A percentile compares a stretch with the other conserved stretches of the same genome.
Evolutionary conservation across 2,329 filamentous ascomycete genomes (phyloP).

Genomic region (Diplodia mutila): DNA sequence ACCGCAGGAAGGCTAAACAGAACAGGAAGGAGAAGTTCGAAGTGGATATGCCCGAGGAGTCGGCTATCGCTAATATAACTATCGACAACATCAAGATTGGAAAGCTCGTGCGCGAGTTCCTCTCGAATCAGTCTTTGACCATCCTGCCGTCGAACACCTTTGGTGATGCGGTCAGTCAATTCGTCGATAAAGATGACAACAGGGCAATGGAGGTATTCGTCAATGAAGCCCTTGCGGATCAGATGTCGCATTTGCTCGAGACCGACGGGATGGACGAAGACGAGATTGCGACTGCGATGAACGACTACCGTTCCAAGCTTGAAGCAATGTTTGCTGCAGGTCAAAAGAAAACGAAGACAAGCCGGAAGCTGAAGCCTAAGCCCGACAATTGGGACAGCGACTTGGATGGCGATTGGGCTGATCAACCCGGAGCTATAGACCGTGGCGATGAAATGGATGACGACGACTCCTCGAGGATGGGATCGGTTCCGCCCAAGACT

Average conservation of each 20-base stretch:
- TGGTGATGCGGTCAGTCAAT: slow-evolving; percentile 88
- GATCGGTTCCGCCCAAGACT: slow-evolving; percentile 41
- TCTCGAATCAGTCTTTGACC: slow-evolving; percentile 84
- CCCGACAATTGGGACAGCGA: slow-evolving; percentile 89
- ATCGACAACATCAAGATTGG: slow-evolving; percentile 85
- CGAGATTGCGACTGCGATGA: slow-evolving; percentile 74
- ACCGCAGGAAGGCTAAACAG: slow-evolving; percentile 76
- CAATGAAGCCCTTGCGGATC: slow-evolving; percentile 46
- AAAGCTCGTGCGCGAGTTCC: slow-evolving; percentile 83
- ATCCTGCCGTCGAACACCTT: slow-evolving; percentile 93
- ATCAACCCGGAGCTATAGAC: slow-evolving; percentile 70
- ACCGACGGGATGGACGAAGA: slow-evolving; percentile 59
- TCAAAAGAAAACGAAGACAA: slow-evolving; percentile 59
- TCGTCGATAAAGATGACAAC: slow-evolving; percentile 94
- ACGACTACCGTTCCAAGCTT: slow-evolving; percentile 68
- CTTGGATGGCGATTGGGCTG: slow-evolving; percentile 82
- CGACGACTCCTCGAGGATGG: slow-evolving; percentile 32
- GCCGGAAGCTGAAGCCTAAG: slow-evolving; percentile 68
- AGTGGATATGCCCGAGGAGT: slow-evolving; percentile 65
- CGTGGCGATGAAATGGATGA: slow-evolving; percentile 53
- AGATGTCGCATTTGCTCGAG: slow-evolving; percentile 48
- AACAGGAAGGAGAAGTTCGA: slow-evolving; percentile 54
- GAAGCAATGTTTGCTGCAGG: slow-evolving; percentile 74
- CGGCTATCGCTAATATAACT: slow-evolving; percentile 62
- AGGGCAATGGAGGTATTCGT: slow-evolving; percentile 71